phyloP scores from a whole-genome alignment of 148 eudicot species.

The Simmondsia chinensis region DNA sequence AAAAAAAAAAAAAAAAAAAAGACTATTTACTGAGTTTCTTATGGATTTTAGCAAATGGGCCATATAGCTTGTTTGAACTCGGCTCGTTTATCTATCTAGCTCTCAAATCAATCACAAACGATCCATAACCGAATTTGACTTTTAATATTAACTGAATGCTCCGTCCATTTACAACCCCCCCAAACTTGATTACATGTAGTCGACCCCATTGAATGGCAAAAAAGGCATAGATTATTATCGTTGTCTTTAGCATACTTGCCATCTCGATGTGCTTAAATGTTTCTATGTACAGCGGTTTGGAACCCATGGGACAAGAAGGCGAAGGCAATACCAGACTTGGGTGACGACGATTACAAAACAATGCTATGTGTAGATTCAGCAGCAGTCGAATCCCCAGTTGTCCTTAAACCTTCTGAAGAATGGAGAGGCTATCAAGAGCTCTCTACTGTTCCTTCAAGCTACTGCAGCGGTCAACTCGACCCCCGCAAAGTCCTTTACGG shows the following conservation, averaged over 20 bases:
- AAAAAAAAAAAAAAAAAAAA: no score
- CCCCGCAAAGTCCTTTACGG: slow-evolving; percentile 66
- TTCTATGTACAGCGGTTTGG: slow-evolving; percentile 50
- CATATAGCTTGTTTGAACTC: no score
- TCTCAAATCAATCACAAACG: no score
- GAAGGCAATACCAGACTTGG: slow-evolving; percentile 58
- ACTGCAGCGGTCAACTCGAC: slow-evolving; percentile 81
- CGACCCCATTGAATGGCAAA: no score
- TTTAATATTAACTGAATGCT: no score
- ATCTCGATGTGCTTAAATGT: background rate
- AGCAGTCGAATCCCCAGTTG: slow-evolving; percentile 49
- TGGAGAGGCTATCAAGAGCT: slow-evolving; percentile 80
- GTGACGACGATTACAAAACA: slow-evolving; percentile 70
- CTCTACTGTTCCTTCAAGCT: slow-evolving; percentile 72
- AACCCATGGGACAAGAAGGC: slow-evolving; percentile 93
- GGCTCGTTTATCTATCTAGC: no score
- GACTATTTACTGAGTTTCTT: no score
- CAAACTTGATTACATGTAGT: no score
- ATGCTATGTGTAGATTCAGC: slow-evolving; percentile 81
- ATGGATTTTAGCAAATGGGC: no score
- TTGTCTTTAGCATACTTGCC: background rate
- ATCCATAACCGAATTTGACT: no score
- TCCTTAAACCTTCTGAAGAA: slow-evolving; percentile 69
- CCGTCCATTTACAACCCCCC: no score
- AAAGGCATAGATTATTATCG: no score